Conservation (phyloP, 495 filamentous ascomycete genomes). For the Melanomma pulvis-pyrius region DNA sequence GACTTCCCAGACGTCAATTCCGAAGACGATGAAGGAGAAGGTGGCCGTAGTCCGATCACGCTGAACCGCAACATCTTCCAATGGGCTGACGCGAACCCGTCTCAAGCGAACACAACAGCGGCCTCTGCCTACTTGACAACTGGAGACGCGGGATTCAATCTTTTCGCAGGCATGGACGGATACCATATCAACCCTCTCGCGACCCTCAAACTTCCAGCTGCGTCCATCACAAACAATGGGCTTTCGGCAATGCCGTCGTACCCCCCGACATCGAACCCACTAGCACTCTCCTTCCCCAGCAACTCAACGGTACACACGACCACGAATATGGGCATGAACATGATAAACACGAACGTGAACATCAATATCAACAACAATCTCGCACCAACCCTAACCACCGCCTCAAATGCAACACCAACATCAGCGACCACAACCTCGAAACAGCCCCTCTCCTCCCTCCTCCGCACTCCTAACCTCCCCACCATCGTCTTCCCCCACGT, state of each 20-base stretch:
- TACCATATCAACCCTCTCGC: slow-evolving; percentile 37
- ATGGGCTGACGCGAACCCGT: slow-evolving; percentile 35
- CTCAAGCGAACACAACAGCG: slow-evolving; percentile 2
- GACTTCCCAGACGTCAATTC: slow-evolving; percentile 36
- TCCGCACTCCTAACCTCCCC: slow-evolving; percentile 29
- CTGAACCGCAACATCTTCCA: slow-evolving; percentile 44
- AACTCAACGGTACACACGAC: background rate
- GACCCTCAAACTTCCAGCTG: slow-evolving; percentile 31
- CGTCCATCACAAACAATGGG: background rate
- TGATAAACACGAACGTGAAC: background rate
- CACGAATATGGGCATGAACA: background rate
- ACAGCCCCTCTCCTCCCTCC: slow-evolving; percentile 1
- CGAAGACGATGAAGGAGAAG: slow-evolving; percentile 27
- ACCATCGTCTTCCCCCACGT: slow-evolving; percentile 26
- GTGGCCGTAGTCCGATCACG: slow-evolving; percentile 33
- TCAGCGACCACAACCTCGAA: slow-evolving; percentile 2
- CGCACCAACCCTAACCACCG: background rate
- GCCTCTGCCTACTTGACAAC: background rate
- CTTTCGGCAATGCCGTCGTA: background rate
- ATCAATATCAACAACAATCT: background rate
- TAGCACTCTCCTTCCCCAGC: background rate
- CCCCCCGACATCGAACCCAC: background rate
- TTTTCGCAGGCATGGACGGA: slow-evolving; percentile 23
- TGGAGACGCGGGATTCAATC: slow-evolving; percentile 9
- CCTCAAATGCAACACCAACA: background rate